A percentile compares a stretch with the other conserved stretches of the same genome.
Evolutionary conservation across 1,284 basidiomycete genomes (phyloP).

Genomic region (Takashimella tepidaria): DNA sequence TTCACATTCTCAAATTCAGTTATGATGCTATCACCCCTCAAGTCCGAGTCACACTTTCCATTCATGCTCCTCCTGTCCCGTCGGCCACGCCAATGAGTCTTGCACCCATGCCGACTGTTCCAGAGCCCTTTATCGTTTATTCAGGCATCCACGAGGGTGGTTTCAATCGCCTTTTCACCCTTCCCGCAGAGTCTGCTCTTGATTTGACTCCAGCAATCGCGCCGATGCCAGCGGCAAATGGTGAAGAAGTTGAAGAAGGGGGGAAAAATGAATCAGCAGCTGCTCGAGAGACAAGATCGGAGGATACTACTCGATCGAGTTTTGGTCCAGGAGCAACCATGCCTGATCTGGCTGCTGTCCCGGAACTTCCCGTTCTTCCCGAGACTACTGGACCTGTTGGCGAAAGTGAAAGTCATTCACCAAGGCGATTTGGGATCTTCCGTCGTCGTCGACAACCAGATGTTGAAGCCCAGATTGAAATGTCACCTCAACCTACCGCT

Average conservation of each 20-base stretch:
- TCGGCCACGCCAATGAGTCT: slow-evolving; percentile 37
- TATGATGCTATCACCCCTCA: slow-evolving; percentile 82
- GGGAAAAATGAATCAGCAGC: slow-evolving; percentile 4
- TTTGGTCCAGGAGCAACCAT: slow-evolving; percentile 18
- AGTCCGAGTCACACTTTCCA: slow-evolving; percentile 68
- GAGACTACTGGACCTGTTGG: slow-evolving; percentile 1
- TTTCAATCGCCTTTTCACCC: slow-evolving; percentile 64
- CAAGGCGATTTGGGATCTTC: slow-evolving; percentile 34
- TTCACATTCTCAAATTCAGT: slow-evolving; percentile 74
- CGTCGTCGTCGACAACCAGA: slow-evolving; percentile 27
- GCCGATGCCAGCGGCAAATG: slow-evolving; percentile 16
- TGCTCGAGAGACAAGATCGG: slow-evolving; percentile 4
- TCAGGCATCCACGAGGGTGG: slow-evolving; percentile 71
- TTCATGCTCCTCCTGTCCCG: slow-evolving; percentile 60
- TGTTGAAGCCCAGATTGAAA: slow-evolving; percentile 41
- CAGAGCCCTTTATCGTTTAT: slow-evolving; percentile 57
- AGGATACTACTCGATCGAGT: slow-evolving; percentile 25
- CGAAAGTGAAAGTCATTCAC: slow-evolving; percentile 3
- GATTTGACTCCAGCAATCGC: slow-evolving; percentile 39
- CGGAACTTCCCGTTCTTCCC: slow-evolving; percentile 15
- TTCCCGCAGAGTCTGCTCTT: slow-evolving; percentile 59
- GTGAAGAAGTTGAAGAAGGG: slow-evolving; percentile 9
- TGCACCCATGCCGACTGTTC: slow-evolving; percentile 28
- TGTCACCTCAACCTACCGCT: slow-evolving; percentile 28
- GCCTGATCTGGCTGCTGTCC: slow-evolving; percentile 27